phyloP scores from a whole-genome alignment of 2,329 filamentous ascomycete species.

The Dactylonectria macrodidyma region DNA sequence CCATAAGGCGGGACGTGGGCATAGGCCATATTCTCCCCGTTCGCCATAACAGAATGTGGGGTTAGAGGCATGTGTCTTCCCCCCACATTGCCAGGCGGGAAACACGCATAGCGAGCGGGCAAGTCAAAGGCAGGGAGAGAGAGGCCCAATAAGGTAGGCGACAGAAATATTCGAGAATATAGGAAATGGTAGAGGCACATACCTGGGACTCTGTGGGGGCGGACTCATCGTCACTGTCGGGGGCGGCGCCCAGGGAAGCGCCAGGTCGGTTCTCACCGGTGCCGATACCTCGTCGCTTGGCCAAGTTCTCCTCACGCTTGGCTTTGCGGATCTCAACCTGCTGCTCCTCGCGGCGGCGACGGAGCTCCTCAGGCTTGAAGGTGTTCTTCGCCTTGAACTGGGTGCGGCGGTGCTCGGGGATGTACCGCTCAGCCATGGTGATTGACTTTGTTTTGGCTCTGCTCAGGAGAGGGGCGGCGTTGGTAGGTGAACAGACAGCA shows the following conservation, averaged over 20 bases:
- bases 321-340: constrained; percentile 99
- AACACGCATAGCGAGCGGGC: constrained; percentile 34
- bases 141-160: constrained; percentile 1
- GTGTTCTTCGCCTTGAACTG: constrained; percentile 99
- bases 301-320: constrained; percentile 98
- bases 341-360: constrained; percentile 97
- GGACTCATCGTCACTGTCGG: constrained; percentile 98
- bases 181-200: constrained; percentile 49
- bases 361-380: constrained; percentile 99
- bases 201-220: constrained; percentile 97
- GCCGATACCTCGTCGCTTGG: constrained; percentile 96
- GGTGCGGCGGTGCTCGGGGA: constrained; percentile 98
- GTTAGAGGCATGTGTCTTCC: constrained; percentile 48
- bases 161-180: constrained; percentile 22
- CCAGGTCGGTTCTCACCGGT: constrained; percentile 85
- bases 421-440: constrained; percentile 98
- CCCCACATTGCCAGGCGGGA: constrained; percentile 52
- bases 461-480: constrained; percentile 37
- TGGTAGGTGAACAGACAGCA: constrained; percentile 44
- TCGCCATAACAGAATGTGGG: constrained; percentile 50
- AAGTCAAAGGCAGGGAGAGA: constrained; percentile 30
- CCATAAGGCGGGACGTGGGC: constrained; percentile 30
- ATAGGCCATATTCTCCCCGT: constrained; percentile 34
- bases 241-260: constrained; percentile 87
- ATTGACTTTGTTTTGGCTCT: constrained; percentile 51